Percentiles rank a stretch among this genome's conserved stretches.
Evolutionary conservation across 2,329 filamentous ascomycete genomes (phyloP).

Genomic region (Zelopaecilomyces penicillatus): DNA sequence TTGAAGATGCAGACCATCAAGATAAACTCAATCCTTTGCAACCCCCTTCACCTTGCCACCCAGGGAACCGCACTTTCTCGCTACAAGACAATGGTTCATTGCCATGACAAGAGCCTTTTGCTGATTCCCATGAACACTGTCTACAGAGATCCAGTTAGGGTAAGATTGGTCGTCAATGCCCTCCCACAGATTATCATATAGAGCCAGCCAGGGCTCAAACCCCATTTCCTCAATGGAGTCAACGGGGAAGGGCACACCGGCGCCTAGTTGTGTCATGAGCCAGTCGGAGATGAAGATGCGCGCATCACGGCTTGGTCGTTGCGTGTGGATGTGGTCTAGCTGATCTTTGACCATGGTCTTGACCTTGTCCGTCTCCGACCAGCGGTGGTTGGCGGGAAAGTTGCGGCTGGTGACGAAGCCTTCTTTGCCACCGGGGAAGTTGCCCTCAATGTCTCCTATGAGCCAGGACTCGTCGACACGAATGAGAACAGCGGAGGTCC

Average conservation of each 20-base stretch:
- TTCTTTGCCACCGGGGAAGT: slow-evolving; percentile 17
- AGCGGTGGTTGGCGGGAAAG: slow-evolving; percentile 18
- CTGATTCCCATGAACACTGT: slow-evolving; percentile 17
- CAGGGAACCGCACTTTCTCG: slow-evolving; percentile 16
- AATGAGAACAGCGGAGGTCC: slow-evolving; percentile 19
- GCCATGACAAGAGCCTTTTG: slow-evolving; percentile 18
- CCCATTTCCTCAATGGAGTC: slow-evolving; percentile 10
- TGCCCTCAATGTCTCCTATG: background rate
- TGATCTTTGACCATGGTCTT: slow-evolving; percentile 15
- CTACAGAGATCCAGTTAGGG: slow-evolving; percentile 26
- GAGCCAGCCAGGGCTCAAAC: slow-evolving; percentile 11
- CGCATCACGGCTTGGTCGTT: slow-evolving; percentile 8
- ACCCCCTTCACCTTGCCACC: slow-evolving; percentile 12
- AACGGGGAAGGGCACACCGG: slow-evolving; percentile 1
- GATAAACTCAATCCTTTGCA: too few relatives aligned
- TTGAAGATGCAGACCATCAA: too few relatives aligned
- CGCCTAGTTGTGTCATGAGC: slow-evolving; percentile 15
- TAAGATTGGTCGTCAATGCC: slow-evolving; percentile 15
- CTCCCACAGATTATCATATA: slow-evolving; percentile 18
- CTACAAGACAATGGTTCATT: slow-evolving; percentile 24
- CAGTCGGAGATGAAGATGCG: slow-evolving; percentile 19
- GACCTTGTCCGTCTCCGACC: slow-evolving; percentile 13
- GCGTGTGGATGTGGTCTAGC: slow-evolving; percentile 8
- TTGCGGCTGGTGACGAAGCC: slow-evolving; percentile 19
- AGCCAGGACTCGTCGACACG: slow-evolving; percentile 18